phyloP scores from a whole-genome alignment of 1,284 basidiomycete genomes.

The Tetrapyrgos nigripes region DNA sequence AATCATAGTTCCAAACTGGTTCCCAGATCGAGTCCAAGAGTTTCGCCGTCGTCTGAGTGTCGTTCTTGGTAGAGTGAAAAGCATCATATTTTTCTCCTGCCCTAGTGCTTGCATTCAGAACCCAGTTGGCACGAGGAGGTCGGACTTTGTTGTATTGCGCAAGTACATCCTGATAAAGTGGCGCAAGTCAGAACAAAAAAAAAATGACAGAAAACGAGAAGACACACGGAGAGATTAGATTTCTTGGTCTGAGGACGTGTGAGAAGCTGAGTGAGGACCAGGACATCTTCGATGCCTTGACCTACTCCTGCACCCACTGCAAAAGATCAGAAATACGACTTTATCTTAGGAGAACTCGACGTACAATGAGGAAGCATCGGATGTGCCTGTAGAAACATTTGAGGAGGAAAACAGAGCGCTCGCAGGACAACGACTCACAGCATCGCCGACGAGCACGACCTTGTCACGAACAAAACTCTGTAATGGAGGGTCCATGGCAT shows the following conservation, averaged over 20 bases:
- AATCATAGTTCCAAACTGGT: slow-evolving; percentile 55
- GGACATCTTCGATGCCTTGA: slow-evolving; percentile 68
- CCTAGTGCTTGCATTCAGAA: slow-evolving; percentile 44
- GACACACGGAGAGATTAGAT: slow-evolving; percentile 53
- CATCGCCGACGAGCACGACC: slow-evolving; percentile 64
- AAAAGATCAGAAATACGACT: not conserved
- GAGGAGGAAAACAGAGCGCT: not conserved
- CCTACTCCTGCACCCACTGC: slow-evolving; percentile 70
- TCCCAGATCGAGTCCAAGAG: slow-evolving; percentile 49
- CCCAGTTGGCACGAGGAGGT: slow-evolving; percentile 52
- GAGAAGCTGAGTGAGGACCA: slow-evolving; percentile 56
- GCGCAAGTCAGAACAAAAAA: not conserved
- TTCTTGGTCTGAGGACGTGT: slow-evolving; percentile 48
- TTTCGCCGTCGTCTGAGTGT: slow-evolving; percentile 30
- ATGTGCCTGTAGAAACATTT: slow-evolving; percentile 48
- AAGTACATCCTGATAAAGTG: slow-evolving; percentile 42
- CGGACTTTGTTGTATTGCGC: slow-evolving; percentile 50
- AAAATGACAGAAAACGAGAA: not conserved
- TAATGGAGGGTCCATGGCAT: slow-evolving; percentile 57
- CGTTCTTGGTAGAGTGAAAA: slow-evolving; percentile 34
- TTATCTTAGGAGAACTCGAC: not conserved
- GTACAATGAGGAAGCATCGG: slow-evolving; percentile 52
- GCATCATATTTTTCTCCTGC: slow-evolving; percentile 50
- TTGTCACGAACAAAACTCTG: slow-evolving; percentile 50
- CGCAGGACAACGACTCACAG: slow-evolving; percentile 43